Evolutionary conservation across 148 eudicot species (phyloP).

Genomic region (Nyssa sinensis): DNA sequence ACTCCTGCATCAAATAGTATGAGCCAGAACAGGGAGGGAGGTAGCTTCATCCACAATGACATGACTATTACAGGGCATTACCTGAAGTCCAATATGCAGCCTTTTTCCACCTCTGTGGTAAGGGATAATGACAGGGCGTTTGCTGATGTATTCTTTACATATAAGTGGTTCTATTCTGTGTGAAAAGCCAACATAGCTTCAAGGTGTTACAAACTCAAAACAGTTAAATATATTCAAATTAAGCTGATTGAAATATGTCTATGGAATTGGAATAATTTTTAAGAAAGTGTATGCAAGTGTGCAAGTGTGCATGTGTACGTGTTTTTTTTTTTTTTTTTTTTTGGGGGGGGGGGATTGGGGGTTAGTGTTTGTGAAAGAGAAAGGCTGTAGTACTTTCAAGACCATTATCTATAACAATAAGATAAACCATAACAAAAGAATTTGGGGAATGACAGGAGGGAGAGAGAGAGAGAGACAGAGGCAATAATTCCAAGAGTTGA

Average conservation of each 20-base stretch:
- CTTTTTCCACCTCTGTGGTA: conserved; percentile 97
- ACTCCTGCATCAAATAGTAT: conserved; percentile 57
- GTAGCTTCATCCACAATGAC: background rate
- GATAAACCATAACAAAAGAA: background rate
- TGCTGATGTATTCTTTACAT: conserved; percentile 69
- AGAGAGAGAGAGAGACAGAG: too few relatives aligned
- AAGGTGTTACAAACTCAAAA: background rate
- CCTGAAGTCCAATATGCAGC: conserved; percentile 87
- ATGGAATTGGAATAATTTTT: background rate
- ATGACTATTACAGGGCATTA: conserved; percentile 19
- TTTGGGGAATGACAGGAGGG: too few relatives aligned
- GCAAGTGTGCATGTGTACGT: background rate
- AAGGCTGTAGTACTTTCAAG: background rate
- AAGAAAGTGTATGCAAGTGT: background rate
- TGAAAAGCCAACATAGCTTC: conserved; percentile 18
- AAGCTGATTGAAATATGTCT: background rate
- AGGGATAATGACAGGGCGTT: conserved; percentile 87
- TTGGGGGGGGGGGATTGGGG: background rate
- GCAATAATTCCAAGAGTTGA: too few relatives aligned
- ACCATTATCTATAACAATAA: too few relatives aligned
- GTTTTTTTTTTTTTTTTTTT: background rate
- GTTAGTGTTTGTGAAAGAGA: background rate
- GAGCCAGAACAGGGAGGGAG: conserved; percentile 13
- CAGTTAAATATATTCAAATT: background rate
- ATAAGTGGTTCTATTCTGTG: conserved; percentile 89